Evolutionary conservation across 306 rosid species (phyloP), one percentile per base, ranked within the genome.

Genomic region (Cucurbita moschata): DNA sequence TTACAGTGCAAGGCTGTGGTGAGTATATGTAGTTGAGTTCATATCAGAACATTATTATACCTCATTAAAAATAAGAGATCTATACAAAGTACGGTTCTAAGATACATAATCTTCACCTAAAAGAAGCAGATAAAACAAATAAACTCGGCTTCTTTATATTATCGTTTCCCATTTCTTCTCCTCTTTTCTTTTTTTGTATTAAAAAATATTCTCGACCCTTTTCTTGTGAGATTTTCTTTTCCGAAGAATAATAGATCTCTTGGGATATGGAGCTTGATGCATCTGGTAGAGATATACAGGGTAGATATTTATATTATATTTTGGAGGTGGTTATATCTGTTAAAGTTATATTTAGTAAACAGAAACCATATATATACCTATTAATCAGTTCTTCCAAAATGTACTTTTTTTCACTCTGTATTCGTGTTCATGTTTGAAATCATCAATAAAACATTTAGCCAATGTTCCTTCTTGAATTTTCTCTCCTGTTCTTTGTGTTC

Each of bases 1-100:
- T 83, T 88, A 81, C 96, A 52, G n/a, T 95, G 99, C 93, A 95
- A 95, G 88, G 99, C 99, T 54, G 99, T 95, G 97, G 99, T 95
- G 77, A 88, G 99, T 70, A 5, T 67, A 6, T 7, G 49, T 15
- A 46, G 23, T 14, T 49, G 47, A 30, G 35, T 70, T 13, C 15
- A 46, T 15, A 46, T 68, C 39, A 6, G 38, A 67, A 47, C 40
- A 46, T 46, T 46, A 67, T 6, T 42, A 42, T 19, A 6, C 47
- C 18, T 46, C 8, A 21, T 54, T 44, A 67, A 13, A 47, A 67
- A 46, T 46, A 46, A 67, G 73, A 23, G 73, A 9, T 21, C 54
- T 67, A 7, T 46, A 13, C 56, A 19, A 21, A 44, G 72, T 19
- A 44, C 42, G 40, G 18, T 21, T 66, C 54, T 21, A 67, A 26